Percentiles rank a stretch among this genome's conserved stretches.
These are phyloP conservation scores for Aspergillus sp. DNA, from an alignment of 2,329 filamentous ascomycete species.

Conservation along the genomic window DNA sequence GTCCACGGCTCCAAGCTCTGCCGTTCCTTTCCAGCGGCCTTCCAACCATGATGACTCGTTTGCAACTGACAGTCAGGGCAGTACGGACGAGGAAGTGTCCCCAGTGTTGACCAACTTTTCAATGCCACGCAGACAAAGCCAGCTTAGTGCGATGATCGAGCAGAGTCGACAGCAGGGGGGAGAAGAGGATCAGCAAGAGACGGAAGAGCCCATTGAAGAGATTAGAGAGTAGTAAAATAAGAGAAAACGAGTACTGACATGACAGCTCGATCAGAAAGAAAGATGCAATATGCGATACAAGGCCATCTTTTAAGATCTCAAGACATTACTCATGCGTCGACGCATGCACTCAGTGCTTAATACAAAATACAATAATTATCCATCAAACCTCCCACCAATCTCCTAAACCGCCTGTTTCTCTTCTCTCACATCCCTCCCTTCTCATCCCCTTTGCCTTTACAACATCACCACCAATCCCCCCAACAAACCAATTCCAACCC, in stretches of 20 bases:
- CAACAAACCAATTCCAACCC: not conserved
- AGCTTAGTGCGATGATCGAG: slow-evolving; percentile 24
- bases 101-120: slow-evolving; percentile 17
- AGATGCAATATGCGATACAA: too few species aligned
- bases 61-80: not conserved
- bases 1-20: slow-evolving; percentile 14
- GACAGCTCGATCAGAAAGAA: not conserved
- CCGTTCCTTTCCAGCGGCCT: not conserved
- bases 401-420: not conserved
- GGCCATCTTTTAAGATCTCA: not conserved
- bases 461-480: not conserved
- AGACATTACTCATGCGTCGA: not conserved
- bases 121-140: slow-evolving; percentile 16
- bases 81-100: not conserved
- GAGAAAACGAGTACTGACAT: not conserved
- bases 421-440: not conserved
- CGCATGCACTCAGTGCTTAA: not conserved
- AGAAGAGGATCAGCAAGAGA: not conserved
- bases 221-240: not conserved
- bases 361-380: not conserved
- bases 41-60: not conserved
- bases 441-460: not conserved
- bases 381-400: too few species aligned
- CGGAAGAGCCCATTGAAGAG: not conserved
- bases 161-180: slow-evolving; percentile 11